Base-by-base conservation (phyloP, 257 asterid species). In the Marsdenia floribunda region DNA sequence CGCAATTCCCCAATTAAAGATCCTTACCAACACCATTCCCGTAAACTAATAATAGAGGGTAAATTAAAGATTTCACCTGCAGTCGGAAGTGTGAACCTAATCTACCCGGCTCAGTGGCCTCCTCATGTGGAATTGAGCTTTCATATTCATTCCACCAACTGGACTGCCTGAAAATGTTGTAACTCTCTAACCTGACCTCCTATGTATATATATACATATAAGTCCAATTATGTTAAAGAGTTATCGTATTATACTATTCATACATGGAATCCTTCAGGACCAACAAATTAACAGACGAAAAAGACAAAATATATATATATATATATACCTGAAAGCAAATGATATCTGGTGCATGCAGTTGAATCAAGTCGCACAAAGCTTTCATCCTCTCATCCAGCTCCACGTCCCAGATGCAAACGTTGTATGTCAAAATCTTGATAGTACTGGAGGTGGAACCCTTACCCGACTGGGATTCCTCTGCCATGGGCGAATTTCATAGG, bases 391-490 rank as follows among this genome's bases (percentile, higher is more conserved):
- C 47, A 2, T 53, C 46, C 49, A 33, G 29, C 65, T 71, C 50
- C 64, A 71, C 33, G 59, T 71, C 50, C 75, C 75, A 71, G 26
- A 71, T 8, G 64, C 75, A 71, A 52, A 71, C 33, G 38, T 71
- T 71, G 64, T 71, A 71, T 6, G 44, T 52, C 65, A 71, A 37
- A 11, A 71, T 71, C 8, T 33, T 71, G 33, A 71, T 22, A 40
- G 24, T 53, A 15, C 6, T 21, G 35, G 65, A 52, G 26, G 35
- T 21, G 19, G 65, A 52, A 26, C 33, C 64, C 11, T 52, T 19
- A 18, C 50, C 75, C 0, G 65, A 71, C 4, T 16, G 60, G 29
- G 59, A 18, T 49, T 19, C 46, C 44, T 52, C 64, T 70, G 61
- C 61, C 63, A 70, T 26, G 3, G 3, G 13, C 26, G 16, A 50